Percentiles rank a stretch among this genome's conserved stretches.
Conservation (phyloP, 306 rosid genomes). For the Rosa persica region DNA sequence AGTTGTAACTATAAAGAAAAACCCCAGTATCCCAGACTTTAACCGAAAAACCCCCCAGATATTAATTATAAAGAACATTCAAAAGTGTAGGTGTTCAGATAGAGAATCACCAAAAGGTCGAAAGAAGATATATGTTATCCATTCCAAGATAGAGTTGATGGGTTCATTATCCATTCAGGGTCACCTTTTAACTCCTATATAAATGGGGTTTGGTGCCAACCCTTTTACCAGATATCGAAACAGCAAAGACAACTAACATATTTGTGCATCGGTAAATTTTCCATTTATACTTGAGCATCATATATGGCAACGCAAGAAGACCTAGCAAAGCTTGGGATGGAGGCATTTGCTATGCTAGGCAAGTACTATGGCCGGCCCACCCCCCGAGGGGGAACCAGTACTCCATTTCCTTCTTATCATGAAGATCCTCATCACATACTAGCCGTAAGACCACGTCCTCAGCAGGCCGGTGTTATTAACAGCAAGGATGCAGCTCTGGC, state of each 20-base stretch:
- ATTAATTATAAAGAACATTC: neutral
- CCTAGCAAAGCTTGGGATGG: constrained; percentile 15
- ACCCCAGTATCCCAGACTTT: neutral
- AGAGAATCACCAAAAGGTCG: neutral
- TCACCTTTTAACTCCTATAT: constrained; percentile 7
- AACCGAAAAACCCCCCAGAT: neutral
- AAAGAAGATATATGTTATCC: neutral
- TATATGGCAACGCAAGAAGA: constrained; percentile 23
- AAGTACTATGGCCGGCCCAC: constrained; percentile 18
- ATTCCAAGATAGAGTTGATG: neutral
- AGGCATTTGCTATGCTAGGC: constrained; percentile 37
- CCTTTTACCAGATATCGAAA: neutral
- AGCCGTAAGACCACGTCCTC: neutral
- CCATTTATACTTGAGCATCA: neutral
- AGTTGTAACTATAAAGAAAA: neutral
- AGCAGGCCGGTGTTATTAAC: neutral
- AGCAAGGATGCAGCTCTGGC: neutral
- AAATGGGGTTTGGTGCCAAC: neutral
- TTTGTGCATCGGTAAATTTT: neutral
- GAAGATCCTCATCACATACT: neutral
- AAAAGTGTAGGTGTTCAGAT: neutral
- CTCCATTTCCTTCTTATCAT: neutral
- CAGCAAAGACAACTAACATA: neutral
- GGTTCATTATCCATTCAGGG: neutral
- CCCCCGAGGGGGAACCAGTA: no score